phyloP scores from a whole-genome alignment of 495 filamentous ascomycete species.

The Pseudomonodictys pantanalensis region DNA sequence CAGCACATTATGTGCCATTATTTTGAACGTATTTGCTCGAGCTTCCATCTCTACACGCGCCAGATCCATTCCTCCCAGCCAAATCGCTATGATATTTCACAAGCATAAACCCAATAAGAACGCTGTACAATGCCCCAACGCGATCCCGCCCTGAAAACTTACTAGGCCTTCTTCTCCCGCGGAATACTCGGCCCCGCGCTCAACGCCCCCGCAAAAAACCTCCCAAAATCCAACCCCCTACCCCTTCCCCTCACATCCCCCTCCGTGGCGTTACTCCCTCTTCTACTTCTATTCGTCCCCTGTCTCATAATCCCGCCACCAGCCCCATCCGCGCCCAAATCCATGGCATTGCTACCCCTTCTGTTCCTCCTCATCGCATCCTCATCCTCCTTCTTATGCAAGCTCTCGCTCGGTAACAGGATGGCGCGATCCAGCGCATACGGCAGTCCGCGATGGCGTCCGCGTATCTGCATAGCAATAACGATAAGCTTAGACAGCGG shows the following conservation, averaged over 20 bases:
- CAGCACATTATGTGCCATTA: too few relatives aligned
- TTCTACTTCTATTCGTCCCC: slow-evolving; percentile 3
- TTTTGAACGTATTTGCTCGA: too few relatives aligned
- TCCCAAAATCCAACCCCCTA: neutral
- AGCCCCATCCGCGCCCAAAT: neutral
- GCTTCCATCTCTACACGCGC: too few relatives aligned
- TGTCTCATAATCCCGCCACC: neutral
- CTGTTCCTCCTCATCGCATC: slow-evolving; percentile 14
- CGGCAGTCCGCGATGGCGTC: slow-evolving; percentile 85
- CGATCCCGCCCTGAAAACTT: too few relatives aligned
- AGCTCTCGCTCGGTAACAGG: slow-evolving; percentile 70
- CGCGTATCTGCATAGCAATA: slow-evolving; percentile 89
- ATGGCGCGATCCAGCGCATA: slow-evolving; percentile 92
- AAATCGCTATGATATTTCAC: too few relatives aligned
- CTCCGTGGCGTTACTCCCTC: slow-evolving; percentile 3
- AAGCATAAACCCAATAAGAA: too few relatives aligned
- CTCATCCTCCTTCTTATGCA: slow-evolving; percentile 64
- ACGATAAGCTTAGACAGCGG: slow-evolving; percentile 86
- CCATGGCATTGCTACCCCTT: neutral
- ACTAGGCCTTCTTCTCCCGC: slow-evolving; percentile 21
- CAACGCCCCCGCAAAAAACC: slow-evolving; percentile 19
- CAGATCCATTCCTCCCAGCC: too few relatives aligned
- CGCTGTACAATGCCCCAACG: too few relatives aligned
- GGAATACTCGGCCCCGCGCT: slow-evolving; percentile 25
- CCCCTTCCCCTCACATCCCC: neutral